A percentile compares a stretch with the other conserved stretches of the same genome.
These are phyloP conservation scores for Pinus tabuliformis DNA, from an alignment of 75 land plant genomes.

Conservation along the genomic window DNA sequence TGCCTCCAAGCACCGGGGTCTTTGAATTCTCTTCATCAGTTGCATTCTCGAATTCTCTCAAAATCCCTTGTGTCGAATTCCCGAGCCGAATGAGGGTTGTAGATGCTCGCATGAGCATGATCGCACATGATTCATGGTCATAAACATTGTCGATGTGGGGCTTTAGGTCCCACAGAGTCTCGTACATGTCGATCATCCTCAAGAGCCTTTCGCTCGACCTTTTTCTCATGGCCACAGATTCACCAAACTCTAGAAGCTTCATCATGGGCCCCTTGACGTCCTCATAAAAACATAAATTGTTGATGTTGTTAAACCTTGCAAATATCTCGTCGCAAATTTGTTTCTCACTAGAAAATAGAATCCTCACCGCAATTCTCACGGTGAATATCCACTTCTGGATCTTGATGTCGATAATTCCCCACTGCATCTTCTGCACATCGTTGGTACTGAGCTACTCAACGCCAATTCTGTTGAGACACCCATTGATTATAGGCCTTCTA, in stretches of 20 bases:
- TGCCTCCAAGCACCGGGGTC: constrained; percentile 39
- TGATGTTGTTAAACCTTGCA: constrained; percentile 10
- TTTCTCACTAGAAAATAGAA: constrained; percentile 63
- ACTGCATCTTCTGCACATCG: constrained; percentile 58
- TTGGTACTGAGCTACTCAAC: constrained; percentile 44
- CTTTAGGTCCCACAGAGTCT: constrained; percentile 36
- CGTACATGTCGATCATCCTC: constrained; percentile 66
- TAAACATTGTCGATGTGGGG: constrained; percentile 40
- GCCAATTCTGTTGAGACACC: constrained; percentile 57
- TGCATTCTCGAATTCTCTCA: constrained; percentile 38
- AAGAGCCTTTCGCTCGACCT: constrained; percentile 52
- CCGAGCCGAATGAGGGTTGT: constrained; percentile 32
- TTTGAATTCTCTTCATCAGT: constrained; percentile 22
- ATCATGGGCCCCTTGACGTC: constrained; percentile 36
- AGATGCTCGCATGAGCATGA: constrained; percentile 30
- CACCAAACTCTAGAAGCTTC: constrained; percentile 62
- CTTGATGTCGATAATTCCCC: constrained; percentile 32
- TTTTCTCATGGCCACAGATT: constrained; percentile 51
- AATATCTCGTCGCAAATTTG: constrained; percentile 50
- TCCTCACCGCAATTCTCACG: constrained; percentile 43
- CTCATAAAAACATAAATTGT: constrained; percentile 44
- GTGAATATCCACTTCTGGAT: constrained; percentile 61
- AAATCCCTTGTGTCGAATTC: constrained; percentile 31
- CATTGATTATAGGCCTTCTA: constrained; percentile 51
- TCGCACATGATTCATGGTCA: constrained; percentile 25